Percentiles rank a stretch among this genome's conserved stretches.
Conservation (phyloP, 23 red algal species). For the Pyropia haitanensis region DNA sequence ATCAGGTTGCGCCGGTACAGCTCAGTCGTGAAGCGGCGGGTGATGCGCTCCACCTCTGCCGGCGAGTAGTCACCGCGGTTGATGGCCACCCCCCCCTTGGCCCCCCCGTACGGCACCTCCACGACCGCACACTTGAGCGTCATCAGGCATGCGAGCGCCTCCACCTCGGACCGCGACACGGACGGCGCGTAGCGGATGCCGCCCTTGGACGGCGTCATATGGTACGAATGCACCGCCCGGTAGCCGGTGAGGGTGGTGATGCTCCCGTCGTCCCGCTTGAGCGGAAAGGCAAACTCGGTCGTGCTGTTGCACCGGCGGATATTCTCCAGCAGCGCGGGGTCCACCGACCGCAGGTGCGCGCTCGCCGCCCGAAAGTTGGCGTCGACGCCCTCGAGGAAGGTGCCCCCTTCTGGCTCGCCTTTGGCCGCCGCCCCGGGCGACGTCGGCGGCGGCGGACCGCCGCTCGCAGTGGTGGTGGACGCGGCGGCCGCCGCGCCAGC, state of each 20-base stretch:
- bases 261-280: conserved; percentile 48
- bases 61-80: conserved; percentile 61
- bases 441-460: background rate
- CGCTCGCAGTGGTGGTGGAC: no score
- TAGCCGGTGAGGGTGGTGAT: conserved; percentile 72
- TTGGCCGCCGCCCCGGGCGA: background rate
- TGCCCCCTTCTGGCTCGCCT: background rate
- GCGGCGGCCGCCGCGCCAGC: no score
- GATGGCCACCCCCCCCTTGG: conserved; percentile 92
- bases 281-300: conserved; percentile 72
- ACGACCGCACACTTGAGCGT: conserved; percentile 96
- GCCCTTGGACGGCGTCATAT: conserved; percentile 84
- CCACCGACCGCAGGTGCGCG: conserved; percentile 37
- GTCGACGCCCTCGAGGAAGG: conserved; percentile 82
- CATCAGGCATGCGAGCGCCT: conserved; percentile 89
- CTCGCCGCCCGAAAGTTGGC: conserved; percentile 63
- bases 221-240: conserved; percentile 80
- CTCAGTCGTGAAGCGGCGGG: conserved; percentile 78
- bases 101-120: conserved; percentile 91
- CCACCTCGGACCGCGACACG: conserved; percentile 84
- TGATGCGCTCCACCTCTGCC: conserved; percentile 76
- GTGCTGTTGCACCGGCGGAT: conserved; percentile 64
- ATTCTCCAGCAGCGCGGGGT: conserved; percentile 52
- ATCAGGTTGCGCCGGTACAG: conserved; percentile 86
- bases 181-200: conserved; percentile 82